Evolutionary conservation across 2,329 filamentous ascomycete genomes (phyloP).

Genomic region (Intubia oerlemansii): DNA sequence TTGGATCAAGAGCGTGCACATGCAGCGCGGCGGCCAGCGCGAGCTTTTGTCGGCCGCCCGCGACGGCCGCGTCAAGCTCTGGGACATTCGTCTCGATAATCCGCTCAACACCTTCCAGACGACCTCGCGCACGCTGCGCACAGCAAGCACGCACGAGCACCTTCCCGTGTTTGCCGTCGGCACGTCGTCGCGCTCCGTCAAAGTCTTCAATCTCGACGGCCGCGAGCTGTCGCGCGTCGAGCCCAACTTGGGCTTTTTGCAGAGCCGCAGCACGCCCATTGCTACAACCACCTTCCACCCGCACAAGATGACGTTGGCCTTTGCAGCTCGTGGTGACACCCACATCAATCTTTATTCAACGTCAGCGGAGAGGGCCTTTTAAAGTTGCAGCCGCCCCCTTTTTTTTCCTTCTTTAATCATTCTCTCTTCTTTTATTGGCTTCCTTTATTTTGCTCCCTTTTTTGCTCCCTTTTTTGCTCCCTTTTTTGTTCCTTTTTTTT

Average conservation of each 20-base stretch:
- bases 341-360: slow-evolving; percentile 80
- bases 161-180: slow-evolving; percentile 91
- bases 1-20: slow-evolving; percentile 91
- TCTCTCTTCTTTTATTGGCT: neutral
- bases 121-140: slow-evolving; percentile 59
- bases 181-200: slow-evolving; percentile 70
- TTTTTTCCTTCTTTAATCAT: neutral
- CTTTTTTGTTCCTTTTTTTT: neutral
- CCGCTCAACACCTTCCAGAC: slow-evolving; percentile 54
- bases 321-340: slow-evolving; percentile 66
- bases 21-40: slow-evolving; percentile 84
- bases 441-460: neutral
- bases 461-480: no score
- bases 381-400: neutral
- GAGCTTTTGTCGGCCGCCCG: slow-evolving; percentile 80
- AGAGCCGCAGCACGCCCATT: slow-evolving; percentile 63
- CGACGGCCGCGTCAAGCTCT: slow-evolving; percentile 83
- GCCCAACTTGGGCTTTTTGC: slow-evolving; percentile 74
- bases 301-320: slow-evolving; percentile 77
- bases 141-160: slow-evolving; percentile 85
- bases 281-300: slow-evolving; percentile 87
- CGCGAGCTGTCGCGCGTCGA: slow-evolving; percentile 63
- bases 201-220: slow-evolving; percentile 79
- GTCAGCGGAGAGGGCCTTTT: slow-evolving; percentile 9
- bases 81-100: slow-evolving; percentile 81